phyloP scores from a whole-genome alignment of 129 eudicot genomes.

The Arctium minus region DNA sequence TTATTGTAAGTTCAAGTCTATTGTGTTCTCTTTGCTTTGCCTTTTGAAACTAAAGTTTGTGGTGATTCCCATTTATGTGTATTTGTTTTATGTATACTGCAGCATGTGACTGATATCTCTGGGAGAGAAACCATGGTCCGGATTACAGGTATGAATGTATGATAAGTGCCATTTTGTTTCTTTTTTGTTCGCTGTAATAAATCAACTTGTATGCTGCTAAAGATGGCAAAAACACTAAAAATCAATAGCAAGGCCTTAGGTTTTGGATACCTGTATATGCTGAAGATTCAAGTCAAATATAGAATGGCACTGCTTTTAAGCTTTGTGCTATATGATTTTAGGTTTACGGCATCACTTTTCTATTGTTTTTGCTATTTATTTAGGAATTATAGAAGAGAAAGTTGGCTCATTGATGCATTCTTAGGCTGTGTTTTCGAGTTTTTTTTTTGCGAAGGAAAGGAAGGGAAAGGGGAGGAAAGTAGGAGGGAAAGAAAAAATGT shows the following conservation, averaged over 20 bases:
- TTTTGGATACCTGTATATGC: neutral
- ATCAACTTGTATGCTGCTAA: neutral
- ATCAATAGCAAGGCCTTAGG: neutral
- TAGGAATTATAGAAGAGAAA: neutral
- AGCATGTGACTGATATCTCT: constrained; percentile 62
- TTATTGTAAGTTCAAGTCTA: constrained; percentile 31
- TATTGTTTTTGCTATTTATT: neutral
- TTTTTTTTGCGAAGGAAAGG: too few species aligned
- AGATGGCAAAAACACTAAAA: neutral
- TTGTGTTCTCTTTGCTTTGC: neutral
- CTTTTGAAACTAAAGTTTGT: neutral
- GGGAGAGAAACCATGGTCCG: constrained; percentile 65
- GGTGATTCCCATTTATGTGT: neutral
- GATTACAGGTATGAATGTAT: constrained; percentile 50
- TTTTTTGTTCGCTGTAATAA: neutral
- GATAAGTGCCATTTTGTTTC: neutral
- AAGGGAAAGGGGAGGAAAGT: too few species aligned
- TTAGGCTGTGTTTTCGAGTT: too few species aligned
- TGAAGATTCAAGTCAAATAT: neutral
- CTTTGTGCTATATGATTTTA: neutral
- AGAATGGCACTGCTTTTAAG: neutral
- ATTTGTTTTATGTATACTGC: constrained; percentile 6
- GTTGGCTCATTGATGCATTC: neutral
- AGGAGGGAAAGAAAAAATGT: too few species aligned
- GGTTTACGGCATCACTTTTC: neutral